A percentile compares a stretch with the other conserved stretches of the same genome.
phyloP scores from a whole-genome alignment of 495 filamentous ascomycete species.

The Aspergillus mulundensis region DNA sequence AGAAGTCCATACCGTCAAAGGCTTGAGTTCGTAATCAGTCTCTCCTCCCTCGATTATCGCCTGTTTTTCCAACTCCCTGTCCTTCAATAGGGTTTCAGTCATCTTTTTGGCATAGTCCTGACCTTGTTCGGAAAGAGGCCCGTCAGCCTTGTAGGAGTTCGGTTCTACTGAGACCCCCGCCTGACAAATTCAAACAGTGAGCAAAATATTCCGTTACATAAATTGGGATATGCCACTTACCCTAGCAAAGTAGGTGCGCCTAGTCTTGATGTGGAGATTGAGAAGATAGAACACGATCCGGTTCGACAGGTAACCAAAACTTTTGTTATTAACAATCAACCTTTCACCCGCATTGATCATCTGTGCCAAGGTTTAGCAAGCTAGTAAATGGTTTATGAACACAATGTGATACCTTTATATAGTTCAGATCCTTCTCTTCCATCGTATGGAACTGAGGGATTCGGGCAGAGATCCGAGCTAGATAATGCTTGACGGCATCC shows the following conservation, averaged over 20 bases:
- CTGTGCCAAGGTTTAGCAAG: constrained; percentile 23
- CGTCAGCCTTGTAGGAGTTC: constrained; percentile 87
- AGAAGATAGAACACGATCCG: constrained; percentile 97
- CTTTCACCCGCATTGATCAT: constrained; percentile 98
- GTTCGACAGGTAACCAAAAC: constrained; percentile 91
- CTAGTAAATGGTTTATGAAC: background rate
- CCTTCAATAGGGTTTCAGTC: constrained; percentile 72
- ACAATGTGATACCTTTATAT: constrained; percentile 65
- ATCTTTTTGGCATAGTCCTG: constrained; percentile 83
- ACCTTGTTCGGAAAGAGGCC: constrained; percentile 76
- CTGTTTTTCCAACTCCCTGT: constrained; percentile 76
- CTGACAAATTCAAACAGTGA: constrained; percentile 22
- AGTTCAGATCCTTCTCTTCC: constrained; percentile 89
- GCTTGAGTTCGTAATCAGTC: constrained; percentile 63
- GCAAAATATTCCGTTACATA: background rate
- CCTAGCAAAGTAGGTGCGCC: constrained; percentile 91
- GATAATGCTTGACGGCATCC: constrained; percentile 87
- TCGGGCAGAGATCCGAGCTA: constrained; percentile 80
- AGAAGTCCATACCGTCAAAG: constrained; percentile 89
- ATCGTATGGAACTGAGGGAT: constrained; percentile 97
- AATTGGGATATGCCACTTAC: constrained; percentile 33
- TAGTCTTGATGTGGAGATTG: constrained; percentile 92
- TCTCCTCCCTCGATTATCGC: constrained; percentile 65
- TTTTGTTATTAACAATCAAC: constrained; percentile 89
- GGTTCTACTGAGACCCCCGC: constrained; percentile 67